These are phyloP conservation scores for Sordariomycetes sp. DNA, from an alignment of 2,329 filamentous ascomycete species.

Conservation along the genomic window DNA sequence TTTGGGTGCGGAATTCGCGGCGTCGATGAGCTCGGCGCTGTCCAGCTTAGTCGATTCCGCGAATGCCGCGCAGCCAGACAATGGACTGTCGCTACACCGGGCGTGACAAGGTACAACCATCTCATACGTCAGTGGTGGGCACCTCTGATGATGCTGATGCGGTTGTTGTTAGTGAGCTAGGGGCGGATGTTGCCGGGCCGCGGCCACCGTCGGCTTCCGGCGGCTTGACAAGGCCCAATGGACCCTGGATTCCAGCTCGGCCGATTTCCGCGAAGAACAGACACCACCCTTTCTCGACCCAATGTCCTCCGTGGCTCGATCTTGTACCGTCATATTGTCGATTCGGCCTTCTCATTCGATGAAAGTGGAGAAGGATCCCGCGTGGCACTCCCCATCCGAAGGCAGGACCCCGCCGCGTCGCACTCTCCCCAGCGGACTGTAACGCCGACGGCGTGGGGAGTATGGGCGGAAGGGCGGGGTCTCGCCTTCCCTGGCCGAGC, in stretches of 20 bases:
- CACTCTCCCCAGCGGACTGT: neutral
- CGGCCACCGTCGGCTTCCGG: constrained; percentile 29
- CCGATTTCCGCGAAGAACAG: neutral
- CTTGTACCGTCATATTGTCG: neutral
- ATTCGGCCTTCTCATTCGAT: neutral
- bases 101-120: neutral
- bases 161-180: neutral
- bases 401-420: neutral
- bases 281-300: neutral
- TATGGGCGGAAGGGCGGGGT: neutral
- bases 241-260: neutral
- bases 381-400: neutral
- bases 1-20: neutral
- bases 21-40: neutral
- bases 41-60: neutral
- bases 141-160: neutral
- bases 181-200: constrained; percentile 12
- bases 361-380: neutral
- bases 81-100: neutral
- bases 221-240: constrained; percentile 18
- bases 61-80: neutral
- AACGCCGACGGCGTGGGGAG: neutral
- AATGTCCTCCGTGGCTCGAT: neutral
- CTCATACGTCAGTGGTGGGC: constrained; percentile 2
- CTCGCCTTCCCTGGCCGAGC: constrained; percentile 3